Evolutionary conservation across 1,284 basidiomycete genomes (phyloP).

Genomic region (Lentinus polychrous): DNA sequence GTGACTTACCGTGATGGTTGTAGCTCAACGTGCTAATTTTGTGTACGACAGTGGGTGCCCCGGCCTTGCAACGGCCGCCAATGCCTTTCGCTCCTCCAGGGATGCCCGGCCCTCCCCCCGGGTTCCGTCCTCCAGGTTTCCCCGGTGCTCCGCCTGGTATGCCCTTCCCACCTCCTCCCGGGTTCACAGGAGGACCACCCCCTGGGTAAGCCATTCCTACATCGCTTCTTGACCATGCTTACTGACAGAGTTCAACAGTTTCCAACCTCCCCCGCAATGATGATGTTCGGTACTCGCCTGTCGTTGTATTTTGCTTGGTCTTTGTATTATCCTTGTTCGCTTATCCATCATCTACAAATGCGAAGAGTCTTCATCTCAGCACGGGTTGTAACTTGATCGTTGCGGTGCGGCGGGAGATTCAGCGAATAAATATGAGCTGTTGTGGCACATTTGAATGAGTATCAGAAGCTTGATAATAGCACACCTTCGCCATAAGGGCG

Average conservation of each 20-base stretch:
- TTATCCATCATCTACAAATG: not conserved
- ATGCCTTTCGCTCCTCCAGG: conserved; percentile 85
- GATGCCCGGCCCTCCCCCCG: conserved; percentile 73
- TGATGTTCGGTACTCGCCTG: conserved; percentile 11
- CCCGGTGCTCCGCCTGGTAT: conserved; percentile 40
- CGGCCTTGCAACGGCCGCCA: conserved; percentile 72
- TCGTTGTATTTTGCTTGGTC: conserved; percentile 22
- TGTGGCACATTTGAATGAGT: too few relatives aligned
- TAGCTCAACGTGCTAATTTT: conserved; percentile 3
- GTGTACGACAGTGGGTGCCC: conserved; percentile 47
- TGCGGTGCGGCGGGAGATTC: too few relatives aligned
- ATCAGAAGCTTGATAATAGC: too few relatives aligned
- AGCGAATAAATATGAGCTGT: too few relatives aligned
- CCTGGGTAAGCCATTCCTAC: conserved; percentile 60
- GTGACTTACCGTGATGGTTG: conserved; percentile 24
- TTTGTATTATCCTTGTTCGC: conserved; percentile 2
- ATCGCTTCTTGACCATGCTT: conserved; percentile 5
- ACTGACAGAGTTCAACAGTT: conserved; percentile 27
- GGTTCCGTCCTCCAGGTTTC: conserved; percentile 80
- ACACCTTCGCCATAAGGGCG: too few relatives aligned
- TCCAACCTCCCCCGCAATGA: conserved; percentile 42
- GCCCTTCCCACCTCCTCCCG: conserved; percentile 64
- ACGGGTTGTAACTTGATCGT: too few relatives aligned
- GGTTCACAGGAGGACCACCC: conserved; percentile 67
- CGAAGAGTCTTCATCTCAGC: too few relatives aligned